A percentile compares a stretch with the other conserved stretches of the same genome.
Conservation (phyloP, 768 basidiomycete genomes). For the Trametes villosa region DNA sequence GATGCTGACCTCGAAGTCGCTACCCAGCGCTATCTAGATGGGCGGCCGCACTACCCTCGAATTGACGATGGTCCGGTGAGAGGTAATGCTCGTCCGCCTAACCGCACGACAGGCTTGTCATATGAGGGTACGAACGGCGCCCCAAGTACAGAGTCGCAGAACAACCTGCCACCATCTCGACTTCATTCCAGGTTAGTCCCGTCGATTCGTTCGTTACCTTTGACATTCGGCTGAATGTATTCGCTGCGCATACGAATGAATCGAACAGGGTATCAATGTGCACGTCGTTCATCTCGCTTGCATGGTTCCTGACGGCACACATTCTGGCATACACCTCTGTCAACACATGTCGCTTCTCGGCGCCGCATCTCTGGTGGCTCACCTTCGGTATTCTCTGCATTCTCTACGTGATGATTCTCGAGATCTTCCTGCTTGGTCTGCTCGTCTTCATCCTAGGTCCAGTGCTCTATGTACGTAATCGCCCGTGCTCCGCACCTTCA, state of each 20-base stretch:
- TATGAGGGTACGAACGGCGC: conserved; percentile 9
- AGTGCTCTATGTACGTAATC: conserved; percentile 67
- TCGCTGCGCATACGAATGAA: not conserved
- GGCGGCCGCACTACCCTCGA: conserved; percentile 6
- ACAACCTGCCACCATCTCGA: conserved; percentile 29
- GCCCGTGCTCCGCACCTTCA: not conserved
- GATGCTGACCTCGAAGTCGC: conserved; percentile 26
- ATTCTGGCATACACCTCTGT: conserved; percentile 79
- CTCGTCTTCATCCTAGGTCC: conserved; percentile 81
- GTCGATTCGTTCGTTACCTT: no score
- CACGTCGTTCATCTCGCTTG: conserved; percentile 71
- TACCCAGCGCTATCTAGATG: conserved; percentile 30
- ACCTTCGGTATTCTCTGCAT: conserved; percentile 79
- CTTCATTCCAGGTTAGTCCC: conserved; percentile 34
- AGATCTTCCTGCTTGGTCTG: conserved; percentile 75
- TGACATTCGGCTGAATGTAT: not conserved
- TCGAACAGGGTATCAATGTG: conserved; percentile 58
- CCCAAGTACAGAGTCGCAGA: not conserved
- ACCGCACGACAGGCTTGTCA: conserved; percentile 6
- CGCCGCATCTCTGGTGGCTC: conserved; percentile 89
- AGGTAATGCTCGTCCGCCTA: not conserved
- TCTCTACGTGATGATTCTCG: conserved; percentile 73
- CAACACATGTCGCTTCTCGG: conserved; percentile 68
- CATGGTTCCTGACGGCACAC: conserved; percentile 84
- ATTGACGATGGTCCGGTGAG: not conserved